Base-by-base conservation (phyloP, 2,329 filamentous ascomycete genomes). In the Exophiala aquamarina region DNA sequence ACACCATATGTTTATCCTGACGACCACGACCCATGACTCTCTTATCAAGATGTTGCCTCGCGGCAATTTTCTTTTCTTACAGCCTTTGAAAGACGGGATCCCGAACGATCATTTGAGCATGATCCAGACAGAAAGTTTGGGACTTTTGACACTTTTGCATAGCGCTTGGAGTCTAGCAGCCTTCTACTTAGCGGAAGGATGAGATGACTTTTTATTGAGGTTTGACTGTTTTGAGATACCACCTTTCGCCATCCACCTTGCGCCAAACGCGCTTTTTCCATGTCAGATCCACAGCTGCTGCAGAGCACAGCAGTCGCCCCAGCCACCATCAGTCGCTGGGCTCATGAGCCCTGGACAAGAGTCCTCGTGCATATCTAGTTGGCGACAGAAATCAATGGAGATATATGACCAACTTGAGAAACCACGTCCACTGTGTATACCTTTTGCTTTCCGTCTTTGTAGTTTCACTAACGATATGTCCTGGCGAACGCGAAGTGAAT, bases 21-120 rank as follows among this genome's bases (percentile, higher is more conserved):
- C 18, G 29, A 32, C 21, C 23, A 40, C 17, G 33, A 40, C 18
- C 15, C 6, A 49, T 37, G 51, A 51, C 47, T 51, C 44, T 54
- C 44, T 32, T 51, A 48, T 35, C 32, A 47, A 41, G 46, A 44
- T 42, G 48, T 51, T 51, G 52, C 52, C 52, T 52, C 52, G 36
- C 52, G 52, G 52, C 52, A 50, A 50, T 38, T 50, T 47, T 41
- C 39, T 32, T 51, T 43, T 45, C 33, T 40, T 11, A 32, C 19
- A 35, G 10, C 43, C 21, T 21, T 21, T 10, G 17, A 15, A 11
- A 20, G 17, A 36, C 33, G 18, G 17, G 10, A 38, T 38, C 8
- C 19, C 19, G 19, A 8, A 9, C 9, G 19, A 26, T 20, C 31
- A 15, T 34, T 6, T 35, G 33, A 18, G 3, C 3, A n/a, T 41